phyloP scores from a whole-genome alignment of 1,139 yeast genomes.

The Pichia sp. region DNA sequence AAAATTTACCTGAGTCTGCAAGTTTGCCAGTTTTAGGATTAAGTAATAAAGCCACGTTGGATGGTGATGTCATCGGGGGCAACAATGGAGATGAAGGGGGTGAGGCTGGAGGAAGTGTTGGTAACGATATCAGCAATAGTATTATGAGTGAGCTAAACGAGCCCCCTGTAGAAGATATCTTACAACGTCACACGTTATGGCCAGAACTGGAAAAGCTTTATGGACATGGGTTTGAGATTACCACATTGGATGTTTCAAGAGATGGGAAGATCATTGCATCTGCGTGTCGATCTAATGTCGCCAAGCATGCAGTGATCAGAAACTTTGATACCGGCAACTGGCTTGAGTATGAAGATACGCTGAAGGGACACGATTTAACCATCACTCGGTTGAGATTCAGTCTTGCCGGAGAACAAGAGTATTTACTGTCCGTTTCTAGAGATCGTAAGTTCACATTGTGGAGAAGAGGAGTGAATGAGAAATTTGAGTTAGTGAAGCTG shows the following conservation, averaged over 20 bases:
- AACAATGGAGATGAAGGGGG: conserved; percentile 41
- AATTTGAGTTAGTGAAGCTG: conserved; percentile 43
- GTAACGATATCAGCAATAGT: conserved; percentile 39
- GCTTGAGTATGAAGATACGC: conserved; percentile 48
- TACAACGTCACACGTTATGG: conserved; percentile 89
- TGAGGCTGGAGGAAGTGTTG: conserved; percentile 38
- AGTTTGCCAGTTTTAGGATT: conserved; percentile 90
- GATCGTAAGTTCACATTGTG: conserved; percentile 85
- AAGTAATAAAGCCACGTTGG: conserved; percentile 76
- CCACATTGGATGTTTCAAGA: conserved; percentile 70
- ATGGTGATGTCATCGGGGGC: conserved; percentile 34
- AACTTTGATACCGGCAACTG: conserved; percentile 63
- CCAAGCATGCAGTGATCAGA: conserved; percentile 81
- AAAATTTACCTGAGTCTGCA: conserved; percentile 67
- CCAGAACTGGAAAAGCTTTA: conserved; percentile 93
- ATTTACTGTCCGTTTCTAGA: conserved; percentile 77
- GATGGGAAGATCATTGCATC: conserved; percentile 69
- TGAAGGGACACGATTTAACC: conserved; percentile 73
- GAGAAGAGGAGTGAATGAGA: conserved; percentile 39
- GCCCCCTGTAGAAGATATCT: conserved; percentile 85
- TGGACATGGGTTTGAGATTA: conserved; percentile 96
- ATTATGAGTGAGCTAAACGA: conserved; percentile 41
- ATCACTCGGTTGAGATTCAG: conserved; percentile 77
- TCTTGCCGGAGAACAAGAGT: conserved; percentile 32
- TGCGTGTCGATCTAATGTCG: conserved; percentile 85